phyloP scores from a whole-genome alignment of 1,284 basidiomycete genomes.

The Tilletia horrida region DNA sequence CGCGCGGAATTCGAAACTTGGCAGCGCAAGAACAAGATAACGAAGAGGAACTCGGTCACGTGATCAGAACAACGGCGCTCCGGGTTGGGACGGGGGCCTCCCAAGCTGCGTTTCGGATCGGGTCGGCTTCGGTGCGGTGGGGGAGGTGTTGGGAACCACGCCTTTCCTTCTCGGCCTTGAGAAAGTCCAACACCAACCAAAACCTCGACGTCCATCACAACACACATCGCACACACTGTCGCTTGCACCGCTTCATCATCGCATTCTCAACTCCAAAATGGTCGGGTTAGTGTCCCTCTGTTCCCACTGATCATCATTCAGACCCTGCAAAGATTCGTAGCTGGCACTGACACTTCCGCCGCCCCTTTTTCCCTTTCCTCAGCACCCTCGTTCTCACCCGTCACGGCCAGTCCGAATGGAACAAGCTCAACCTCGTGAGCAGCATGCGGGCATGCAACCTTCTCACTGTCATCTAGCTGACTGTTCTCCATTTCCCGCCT shows the following conservation, averaged over 20 bases:
- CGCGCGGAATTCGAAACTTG: too few relatives aligned
- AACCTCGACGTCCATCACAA: not conserved
- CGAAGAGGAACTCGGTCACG: too few relatives aligned
- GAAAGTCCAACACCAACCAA: conserved; percentile 9
- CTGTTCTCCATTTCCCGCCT: not conserved
- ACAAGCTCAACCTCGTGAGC: conserved; percentile 53
- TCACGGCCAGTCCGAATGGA: conserved; percentile 56
- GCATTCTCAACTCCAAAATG: not conserved
- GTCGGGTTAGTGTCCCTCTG: conserved; percentile 3
- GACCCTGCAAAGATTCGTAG: too few relatives aligned
- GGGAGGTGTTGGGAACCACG: not conserved
- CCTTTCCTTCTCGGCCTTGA: not conserved
- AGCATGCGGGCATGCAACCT: not conserved
- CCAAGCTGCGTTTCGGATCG: not conserved
- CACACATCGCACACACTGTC: not conserved
- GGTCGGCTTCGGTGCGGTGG: not conserved
- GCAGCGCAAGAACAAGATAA: too few relatives aligned
- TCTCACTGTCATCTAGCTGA: not conserved
- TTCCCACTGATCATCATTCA: not conserved
- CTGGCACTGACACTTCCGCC: not conserved
- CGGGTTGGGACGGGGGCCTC: too few relatives aligned
- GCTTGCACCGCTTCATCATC: not conserved
- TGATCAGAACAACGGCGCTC: too few relatives aligned
- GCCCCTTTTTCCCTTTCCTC: not conserved
- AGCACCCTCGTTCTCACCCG: conserved; percentile 54